A percentile compares a stretch with the other conserved stretches of the same genome.
These are phyloP conservation scores for Pseudogymnoascus sp. DNA, from an alignment of 2,329 filamentous ascomycete species.

Conservation along the genomic window DNA sequence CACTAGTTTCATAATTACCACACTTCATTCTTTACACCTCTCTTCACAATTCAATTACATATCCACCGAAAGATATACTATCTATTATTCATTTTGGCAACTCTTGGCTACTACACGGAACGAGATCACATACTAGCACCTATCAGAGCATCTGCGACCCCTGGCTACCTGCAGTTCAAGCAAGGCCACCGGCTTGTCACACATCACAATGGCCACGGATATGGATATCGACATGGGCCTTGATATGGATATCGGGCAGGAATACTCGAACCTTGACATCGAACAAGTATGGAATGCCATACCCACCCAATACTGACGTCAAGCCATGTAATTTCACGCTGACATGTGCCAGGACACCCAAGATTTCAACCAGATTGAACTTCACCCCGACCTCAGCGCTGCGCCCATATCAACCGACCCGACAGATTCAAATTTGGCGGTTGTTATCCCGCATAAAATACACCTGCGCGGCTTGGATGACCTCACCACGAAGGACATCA, in stretches of 20 bases:
- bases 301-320: constrained; percentile 23
- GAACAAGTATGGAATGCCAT: constrained; percentile 1
- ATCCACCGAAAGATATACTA: neutral
- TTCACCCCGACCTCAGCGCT: neutral
- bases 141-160: neutral
- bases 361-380: neutral
- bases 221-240: constrained; percentile 74
- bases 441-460: constrained; percentile 52
- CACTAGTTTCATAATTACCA: neutral
- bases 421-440: neutral
- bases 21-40: neutral
- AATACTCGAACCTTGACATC: constrained; percentile 19
- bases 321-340: neutral
- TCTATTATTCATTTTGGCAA: neutral
- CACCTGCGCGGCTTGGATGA: constrained; percentile 77
- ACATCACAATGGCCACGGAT: constrained; percentile 24
- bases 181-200: neutral
- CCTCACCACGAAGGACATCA: constrained; percentile 71
- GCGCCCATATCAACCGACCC: neutral
- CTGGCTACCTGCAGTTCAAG: neutral
- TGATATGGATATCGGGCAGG: constrained; percentile 41
- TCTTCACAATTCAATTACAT: neutral
- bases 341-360: constrained; percentile 3
- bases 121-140: neutral
- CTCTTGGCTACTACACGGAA: too few species aligned